Evolutionary conservation across 2,329 filamentous ascomycete species (phyloP), one percentile per base, ranked within the genome.

Genomic region (Uncinocarpus reesii): DNA sequence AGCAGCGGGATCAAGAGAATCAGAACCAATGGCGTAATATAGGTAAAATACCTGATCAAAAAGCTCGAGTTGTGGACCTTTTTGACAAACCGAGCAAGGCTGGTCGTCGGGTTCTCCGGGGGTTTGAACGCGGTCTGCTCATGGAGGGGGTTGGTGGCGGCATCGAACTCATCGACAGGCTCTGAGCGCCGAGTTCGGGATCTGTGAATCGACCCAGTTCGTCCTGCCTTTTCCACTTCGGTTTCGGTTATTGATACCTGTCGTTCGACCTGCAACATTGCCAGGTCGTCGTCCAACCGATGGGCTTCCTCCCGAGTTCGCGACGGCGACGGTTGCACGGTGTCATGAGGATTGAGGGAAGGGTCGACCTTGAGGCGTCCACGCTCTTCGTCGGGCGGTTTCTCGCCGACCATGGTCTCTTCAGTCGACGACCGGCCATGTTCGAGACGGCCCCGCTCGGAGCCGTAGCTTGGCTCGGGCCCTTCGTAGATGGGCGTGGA

Each of bases 1-100:
- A 87, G 67, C 34, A 86, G 64, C 0, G 84, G 84, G 40, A 86
- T 78, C 32, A 86, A 68, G 4, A 88, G 69, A 4, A 87, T 63
- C 10, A 79, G 54, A 2, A 78, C 75, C 8, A 86, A 49, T 0
- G 84, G 84, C 1, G 75, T 67, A 55, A 86, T 84, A 60, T 88
- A 88, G 18, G 78, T 77, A 57, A 86, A 74, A 60, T 85, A 87
- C 38, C 84, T 75, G 42, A 86, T 64, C 28, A 85, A 62, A 55
- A 79, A 80, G 55, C 76, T 82, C 1, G 78, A 85, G 50, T 74
- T 72, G 61, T 81, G 84, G 48, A 81, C 62, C 59, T 71, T 74
- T 59, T 82, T 83, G 60, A 86, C 74, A 51, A 82, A 73, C 52
- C 76, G 78, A 37, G 79, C 79, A 21, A 85, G 64, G 11, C 68